These are phyloP conservation scores for Chrysochromulina parva DNA, from an alignment of 78 protist genomes.

Conservation along the genomic window DNA sequence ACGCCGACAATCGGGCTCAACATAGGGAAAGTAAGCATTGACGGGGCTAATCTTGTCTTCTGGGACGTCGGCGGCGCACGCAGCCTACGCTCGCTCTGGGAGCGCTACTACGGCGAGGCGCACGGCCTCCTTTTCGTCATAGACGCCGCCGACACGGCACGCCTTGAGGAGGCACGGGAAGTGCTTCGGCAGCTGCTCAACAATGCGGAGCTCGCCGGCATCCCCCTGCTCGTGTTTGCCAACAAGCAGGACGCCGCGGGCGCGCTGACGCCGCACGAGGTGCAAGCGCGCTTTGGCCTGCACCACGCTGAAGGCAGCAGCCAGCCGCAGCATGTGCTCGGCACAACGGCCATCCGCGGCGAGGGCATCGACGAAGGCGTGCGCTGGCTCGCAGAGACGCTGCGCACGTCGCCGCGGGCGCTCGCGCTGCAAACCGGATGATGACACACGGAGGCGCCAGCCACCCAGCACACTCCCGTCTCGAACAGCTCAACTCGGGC, in stretches of 20 bases:
- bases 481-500: too few relatives aligned
- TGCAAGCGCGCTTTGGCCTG: neutral
- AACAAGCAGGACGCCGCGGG: slow-evolving; percentile 28
- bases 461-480: too few relatives aligned
- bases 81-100: slow-evolving; percentile 40
- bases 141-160: slow-evolving; percentile 14
- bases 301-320: neutral
- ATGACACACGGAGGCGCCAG: too few relatives aligned
- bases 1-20: slow-evolving; percentile 56
- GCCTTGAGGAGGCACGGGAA: neutral
- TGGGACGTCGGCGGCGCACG: slow-evolving; percentile 56
- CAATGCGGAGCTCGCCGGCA: slow-evolving; percentile 1
- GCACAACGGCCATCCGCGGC: neutral
- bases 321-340: neutral
- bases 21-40: neutral
- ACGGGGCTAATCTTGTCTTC: slow-evolving; percentile 20
- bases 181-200: neutral
- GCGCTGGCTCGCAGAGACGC: neutral
- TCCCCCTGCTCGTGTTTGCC: slow-evolving; percentile 32
- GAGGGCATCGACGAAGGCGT: neutral
- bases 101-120: slow-evolving; percentile 33
- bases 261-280: neutral
- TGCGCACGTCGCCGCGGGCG: neutral
- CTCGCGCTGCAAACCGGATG: neutral
- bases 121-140: slow-evolving; percentile 43